Evolutionary conservation across 768 basidiomycete species (phyloP), one percentile per base, ranked within the genome.

Genomic region (Coprinopsis sp.): DNA sequence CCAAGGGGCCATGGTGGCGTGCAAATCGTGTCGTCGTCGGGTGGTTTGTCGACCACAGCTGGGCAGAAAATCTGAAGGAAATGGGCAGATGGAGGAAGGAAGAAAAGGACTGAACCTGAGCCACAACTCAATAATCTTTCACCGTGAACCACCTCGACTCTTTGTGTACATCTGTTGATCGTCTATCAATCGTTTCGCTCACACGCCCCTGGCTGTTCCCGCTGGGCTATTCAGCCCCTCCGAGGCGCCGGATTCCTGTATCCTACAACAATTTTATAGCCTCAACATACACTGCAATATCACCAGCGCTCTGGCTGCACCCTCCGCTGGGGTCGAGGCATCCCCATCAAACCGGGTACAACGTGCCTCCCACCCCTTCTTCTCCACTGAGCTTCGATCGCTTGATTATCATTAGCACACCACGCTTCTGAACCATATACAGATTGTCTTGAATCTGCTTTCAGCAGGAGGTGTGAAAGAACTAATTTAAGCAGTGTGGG

Each of bases 1-100:
- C 94, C 94, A 97, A 55, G 79, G 68, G 73, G 76, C 62, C 80
- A 82, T 83, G 69, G 72, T 72, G 52, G 46, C 55, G 60, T 55
- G 54, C 27, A 57, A 61, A 63, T 69, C 72, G 67, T 51, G 61
- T 59, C 49, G 55, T 49, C 53, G 48, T 45, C 10, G 27, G 18
- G 5, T 38, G 24, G 36, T 37, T 22, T 33, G n/a, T 36, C 10
- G 51, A 54, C 57, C 48, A 54, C 34, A 31, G 53, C 33, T 54
- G 51, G 50, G 51, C 50, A 56, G 54, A 43, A 40, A 44, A 37
- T 52, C 56, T 49, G 51, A 54, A 54, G 47, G 57, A 54, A 54
- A 51, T n/a, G n/a, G n/a, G n/a, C n/a, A n/a, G n/a, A n/a, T n/a
- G n/a, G n/a, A n/a, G 57, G 54, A 56, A 54, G 52, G 54, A 58